Evolutionary conservation across 805 yeast genomes (phyloP), one percentile per base, ranked within the genome.

Genomic region (Spathaspora boniae): DNA sequence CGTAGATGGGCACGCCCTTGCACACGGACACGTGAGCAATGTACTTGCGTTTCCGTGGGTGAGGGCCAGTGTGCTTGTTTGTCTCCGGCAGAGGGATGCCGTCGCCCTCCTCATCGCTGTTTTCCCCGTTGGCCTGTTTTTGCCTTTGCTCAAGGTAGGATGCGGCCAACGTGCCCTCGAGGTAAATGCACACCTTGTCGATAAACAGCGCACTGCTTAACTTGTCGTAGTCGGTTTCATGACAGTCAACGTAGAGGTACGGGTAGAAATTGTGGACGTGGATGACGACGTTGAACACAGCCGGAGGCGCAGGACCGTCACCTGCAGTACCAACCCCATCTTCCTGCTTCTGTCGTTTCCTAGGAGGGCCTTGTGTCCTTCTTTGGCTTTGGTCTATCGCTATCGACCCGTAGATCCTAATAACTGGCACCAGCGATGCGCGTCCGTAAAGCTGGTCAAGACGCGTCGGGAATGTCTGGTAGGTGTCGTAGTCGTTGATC

Each of bases 191-290:
- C 12, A 81, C 44, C 1, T 53, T 45, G 3, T 57, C 44, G 1
- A 31, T 16, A 19, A 81, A 12, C 5, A 16, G 18, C 7, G 28
- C 6, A 15, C 26, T 29, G 1, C 28, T 11, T 2, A 31, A 8
- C 16, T 37, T 33, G 2, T 30, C 22, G 23, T 30, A 40, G 29
- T 59, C 42, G 8, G 41, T 51, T 1, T 79, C 82, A 28, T 63
- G 65, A 49, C 81, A 81, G 23, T 75, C 77, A 2, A 89, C 65
- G 51, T 72, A 88, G 2, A 91, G 45, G 51, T 91, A 93, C 0
- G 98, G 98, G 44, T 71, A 86, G 14, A 76, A 75, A 26, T 91
- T 89, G 60, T 89, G 98, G 7, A 93, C 62, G 54, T 93, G 96
- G 1, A 83, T 73, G 9, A 67, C 36, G 1, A 57, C 44, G 40